Evolutionary conservation across 345 rosid species (phyloP).

Genomic region (Brassica napus): Da-Ae NC_063443.1:18834001-18834500

Average conservation of each 20-base stretch:
- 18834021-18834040: slow-evolving; percentile 43
- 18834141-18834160: slow-evolving; percentile 31
- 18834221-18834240: neutral
- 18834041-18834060: slow-evolving; percentile 46
- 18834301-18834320: slow-evolving; percentile 55
- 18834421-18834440: slow-evolving; percentile 49
- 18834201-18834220: neutral
- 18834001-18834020: slow-evolving; percentile 47
- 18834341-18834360: slow-evolving; percentile 18
- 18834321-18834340: slow-evolving; percentile 50
- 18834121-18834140: slow-evolving; percentile 25
- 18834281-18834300: slow-evolving; percentile 40
- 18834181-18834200: neutral
- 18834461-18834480: neutral
- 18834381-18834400: slow-evolving; percentile 32
- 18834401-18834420: slow-evolving; percentile 54
- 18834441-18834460: slow-evolving; percentile 25
- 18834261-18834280: slow-evolving; percentile 43
- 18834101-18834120: slow-evolving; percentile 31
- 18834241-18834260: slow-evolving; percentile 49
- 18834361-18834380: neutral
- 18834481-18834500: slow-evolving; percentile 26
- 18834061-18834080: slow-evolving; percentile 49
- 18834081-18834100: slow-evolving; percentile 41
- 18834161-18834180: neutral